Base-by-base conservation (phyloP, 768 basidiomycete genomes). In the Xerocomellus intermedius region DNA sequence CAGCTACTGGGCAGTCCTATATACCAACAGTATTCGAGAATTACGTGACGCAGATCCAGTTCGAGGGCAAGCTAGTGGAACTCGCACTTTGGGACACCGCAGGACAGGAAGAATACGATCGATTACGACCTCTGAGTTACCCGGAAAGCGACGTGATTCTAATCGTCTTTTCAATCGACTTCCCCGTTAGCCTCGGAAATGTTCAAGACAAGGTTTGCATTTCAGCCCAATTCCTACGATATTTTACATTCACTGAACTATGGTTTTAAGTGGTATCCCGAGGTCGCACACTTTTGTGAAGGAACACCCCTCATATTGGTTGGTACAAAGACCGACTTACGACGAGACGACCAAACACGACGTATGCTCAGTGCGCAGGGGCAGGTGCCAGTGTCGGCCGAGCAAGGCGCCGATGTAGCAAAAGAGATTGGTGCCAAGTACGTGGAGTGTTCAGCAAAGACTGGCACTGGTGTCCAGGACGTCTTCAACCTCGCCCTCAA, bases 21-120 rank as follows among this genome's bases (percentile, higher is more conserved):
- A 86, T 94, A 63, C 94, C 93, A 30, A 94, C 93, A 21, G 93
- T 95, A 10, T 95, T 95, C 69, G 93, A 95, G 73, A 94, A 93
- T 79, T 94, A 94, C 65, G 90, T 93, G 52, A 92, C 90, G 13
- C 85, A 89, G 59, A 88, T 94, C 36, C 77, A 84, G 46, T 92
- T 88, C 64, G 93, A 95, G 24, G 86, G 88, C 52, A 94, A 94
- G 73, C 77, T 90, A 19, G 85, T 99, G 57, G 93, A 97, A 67
- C 82, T 99, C 41, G 96, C 97, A n/a, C 79, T 99, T 17, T 99
- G 96, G 94, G 94, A 98, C 73, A 98, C 94, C 1, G 94, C 94
- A 1, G 94, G 94, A 26, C 94, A 97, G 71, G 94, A 98, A 74
- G 94, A 98, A 75, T 98, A 97, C 73, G 93, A 95, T 71, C 82